Conservation (phyloP, 129 eudicot genomes). For the Flaveria trinervia region DNA sequence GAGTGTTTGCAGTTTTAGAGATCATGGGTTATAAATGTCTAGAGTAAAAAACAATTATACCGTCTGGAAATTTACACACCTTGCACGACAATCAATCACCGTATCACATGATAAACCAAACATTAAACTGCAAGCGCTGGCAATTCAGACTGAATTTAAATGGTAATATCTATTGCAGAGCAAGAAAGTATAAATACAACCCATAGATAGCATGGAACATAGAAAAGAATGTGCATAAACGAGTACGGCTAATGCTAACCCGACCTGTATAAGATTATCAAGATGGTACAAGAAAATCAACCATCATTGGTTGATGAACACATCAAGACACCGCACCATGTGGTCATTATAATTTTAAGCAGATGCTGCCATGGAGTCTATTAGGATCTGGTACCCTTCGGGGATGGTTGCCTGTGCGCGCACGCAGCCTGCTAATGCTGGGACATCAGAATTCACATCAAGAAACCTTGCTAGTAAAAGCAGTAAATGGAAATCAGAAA, state of each 20-base stretch:
- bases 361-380: constrained; percentile 85
- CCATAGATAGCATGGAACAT: constrained; percentile 28
- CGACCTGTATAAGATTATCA: constrained; percentile 12
- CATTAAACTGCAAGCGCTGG: background rate
- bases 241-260: constrained; percentile 7
- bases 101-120: background rate
- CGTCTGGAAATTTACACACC: background rate
- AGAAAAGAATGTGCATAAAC: constrained; percentile 43
- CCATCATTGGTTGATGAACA: constrained; percentile 1
- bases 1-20: too few relatives aligned
- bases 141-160: background rate
- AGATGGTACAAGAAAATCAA: background rate
- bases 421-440: constrained; percentile 79
- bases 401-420: constrained; percentile 64
- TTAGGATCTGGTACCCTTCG: constrained; percentile 86
- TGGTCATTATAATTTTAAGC: constrained; percentile 34
- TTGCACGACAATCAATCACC: background rate
- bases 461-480: constrained; percentile 69
- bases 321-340: constrained; percentile 20
- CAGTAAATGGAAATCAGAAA: constrained; percentile 87
- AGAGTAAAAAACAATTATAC: too few relatives aligned
- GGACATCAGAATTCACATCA: constrained; percentile 80
- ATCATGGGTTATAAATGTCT: too few relatives aligned
- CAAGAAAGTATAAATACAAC: constrained; percentile 26
- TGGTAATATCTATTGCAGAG: constrained; percentile 15